phyloP scores from a whole-genome alignment of 1,284 basidiomycete genomes.

The Pyrrhoderma noxium region DNA sequence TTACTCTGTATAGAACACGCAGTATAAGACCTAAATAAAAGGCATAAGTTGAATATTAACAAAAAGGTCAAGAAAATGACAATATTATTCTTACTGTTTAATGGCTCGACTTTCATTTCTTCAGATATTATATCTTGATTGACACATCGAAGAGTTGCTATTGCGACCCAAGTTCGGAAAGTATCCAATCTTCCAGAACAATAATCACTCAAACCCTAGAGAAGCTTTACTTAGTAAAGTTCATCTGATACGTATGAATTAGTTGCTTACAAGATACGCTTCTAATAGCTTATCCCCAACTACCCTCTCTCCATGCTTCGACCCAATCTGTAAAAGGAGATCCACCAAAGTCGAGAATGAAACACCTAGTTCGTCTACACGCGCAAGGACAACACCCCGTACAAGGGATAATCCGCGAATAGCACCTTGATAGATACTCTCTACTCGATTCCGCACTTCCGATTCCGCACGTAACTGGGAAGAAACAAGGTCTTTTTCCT shows the following conservation, averaged over 20 bases:
- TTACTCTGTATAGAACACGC: slow-evolving; percentile 83
- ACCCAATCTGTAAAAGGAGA: slow-evolving; percentile 59
- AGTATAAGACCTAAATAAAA: slow-evolving; percentile 63
- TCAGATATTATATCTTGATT: slow-evolving; percentile 63
- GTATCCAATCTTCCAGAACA: slow-evolving; percentile 67
- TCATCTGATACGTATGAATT: slow-evolving; percentile 1
- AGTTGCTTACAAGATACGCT: slow-evolving; percentile 61
- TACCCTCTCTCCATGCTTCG: slow-evolving; percentile 52
- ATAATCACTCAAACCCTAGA: slow-evolving; percentile 54
- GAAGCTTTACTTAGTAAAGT: background rate
- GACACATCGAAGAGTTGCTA: slow-evolving; percentile 72
- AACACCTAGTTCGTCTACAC: slow-evolving; percentile 47
- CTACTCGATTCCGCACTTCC: slow-evolving; percentile 54
- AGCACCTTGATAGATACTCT: slow-evolving; percentile 45
- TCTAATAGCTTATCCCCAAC: slow-evolving; percentile 60
- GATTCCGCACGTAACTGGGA: slow-evolving; percentile 78
- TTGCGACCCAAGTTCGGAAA: slow-evolving; percentile 65
- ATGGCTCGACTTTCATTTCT: slow-evolving; percentile 64
- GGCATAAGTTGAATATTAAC: background rate
- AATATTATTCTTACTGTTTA: slow-evolving; percentile 47
- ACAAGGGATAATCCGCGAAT: slow-evolving; percentile 65
- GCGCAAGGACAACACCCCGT: slow-evolving; percentile 52
- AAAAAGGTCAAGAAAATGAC: background rate
- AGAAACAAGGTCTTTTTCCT: slow-evolving; percentile 73
- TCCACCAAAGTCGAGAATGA: slow-evolving; percentile 53